Percentiles rank a stretch among this genome's conserved stretches.
phyloP scores from a whole-genome alignment of 768 basidiomycete genomes.

The Lactarius vividus region DNA sequence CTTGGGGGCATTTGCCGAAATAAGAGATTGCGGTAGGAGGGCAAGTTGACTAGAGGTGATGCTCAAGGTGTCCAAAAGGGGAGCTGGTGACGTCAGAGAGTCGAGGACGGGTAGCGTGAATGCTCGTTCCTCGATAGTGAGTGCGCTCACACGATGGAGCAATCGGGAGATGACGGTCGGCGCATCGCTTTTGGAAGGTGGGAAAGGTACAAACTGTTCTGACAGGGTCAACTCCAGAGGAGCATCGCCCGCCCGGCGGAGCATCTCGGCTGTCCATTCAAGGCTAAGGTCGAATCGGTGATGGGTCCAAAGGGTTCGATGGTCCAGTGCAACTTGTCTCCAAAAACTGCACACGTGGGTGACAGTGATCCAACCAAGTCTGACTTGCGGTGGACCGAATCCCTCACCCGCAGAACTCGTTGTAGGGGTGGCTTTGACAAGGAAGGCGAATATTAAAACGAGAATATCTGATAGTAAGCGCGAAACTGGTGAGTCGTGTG shows the following conservation, averaged over 20 bases:
- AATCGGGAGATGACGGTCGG: slow-evolving; percentile 10
- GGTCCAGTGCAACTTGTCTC: slow-evolving; percentile 18
- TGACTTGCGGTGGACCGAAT: slow-evolving; percentile 1
- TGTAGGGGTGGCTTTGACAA: slow-evolving; percentile 7
- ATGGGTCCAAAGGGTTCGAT: slow-evolving; percentile 13
- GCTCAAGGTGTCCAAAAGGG: slow-evolving; percentile 7
- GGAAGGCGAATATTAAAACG: slow-evolving; percentile 12
- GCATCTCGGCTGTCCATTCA: slow-evolving; percentile 17
- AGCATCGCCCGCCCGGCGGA: slow-evolving; percentile 11
- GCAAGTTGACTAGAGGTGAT: slow-evolving; percentile 1
- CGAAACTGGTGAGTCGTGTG: background rate
- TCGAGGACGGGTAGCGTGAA: background rate
- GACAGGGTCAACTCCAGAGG: slow-evolving; percentile 9
- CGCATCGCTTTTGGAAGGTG: background rate
- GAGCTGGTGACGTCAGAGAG: slow-evolving; percentile 2
- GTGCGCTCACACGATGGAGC: slow-evolving; percentile 11
- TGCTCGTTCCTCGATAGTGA: slow-evolving; percentile 12
- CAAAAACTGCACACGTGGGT: slow-evolving; percentile 22
- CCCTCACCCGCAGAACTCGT: background rate
- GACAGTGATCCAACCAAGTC: slow-evolving; percentile 20
- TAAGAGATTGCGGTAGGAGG: slow-evolving; percentile 10
- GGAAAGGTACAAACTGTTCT: slow-evolving; percentile 3
- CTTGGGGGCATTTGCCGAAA: background rate
- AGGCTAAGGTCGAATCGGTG: slow-evolving; percentile 19
- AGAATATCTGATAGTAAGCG: slow-evolving; percentile 21